Base-by-base conservation (phyloP, 306 rosid genomes). In the Fragaria iinumae region DNA sequence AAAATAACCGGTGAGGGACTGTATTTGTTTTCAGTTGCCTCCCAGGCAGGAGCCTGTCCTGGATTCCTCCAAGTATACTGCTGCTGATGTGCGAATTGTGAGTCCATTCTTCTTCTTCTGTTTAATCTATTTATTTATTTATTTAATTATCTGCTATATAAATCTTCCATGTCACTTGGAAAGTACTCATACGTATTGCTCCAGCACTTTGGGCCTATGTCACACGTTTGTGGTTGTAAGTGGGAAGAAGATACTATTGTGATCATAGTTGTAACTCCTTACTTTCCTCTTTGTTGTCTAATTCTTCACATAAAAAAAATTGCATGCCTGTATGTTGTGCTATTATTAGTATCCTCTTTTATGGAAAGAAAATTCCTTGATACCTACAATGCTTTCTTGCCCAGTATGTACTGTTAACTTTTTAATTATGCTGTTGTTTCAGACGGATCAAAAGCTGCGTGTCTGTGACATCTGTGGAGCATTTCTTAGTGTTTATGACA, bases 391-490 rank as follows among this genome's bases (percentile, higher is more conserved):
- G 69, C 29, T 69, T 59, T 17, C 17, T 5, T 78, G 38, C 60
- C 20, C 48, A 16, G n/a, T 11, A 55, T 72, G 20, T 53, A 5
- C 39, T 55, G 56, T 74, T 62, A 75, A 47, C 56, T 59, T 80
- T 65, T 72, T 85, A 47, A 38, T 79, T 65, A 59, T 79, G 64
- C 1, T 85, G 52, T 77, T 55, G 68, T 81, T 84, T 77, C 99
- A 96, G 99, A 96, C 99, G 77, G 99, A 96, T 89, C 98, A 96
- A 78, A 96, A 96, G 91, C 92, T 96, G 67, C 97, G 99, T 20
- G 98, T 96, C 39, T 96, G 99, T 83, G 98, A 96, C 87, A 93
- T 96, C 73, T 96, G 99, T 72, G 99, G 99, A 81, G 99, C 98
- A 77, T 96, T 96, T 93, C 83, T 96, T 83, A 96, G 98, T 82